phyloP scores from a whole-genome alignment of 2,329 filamentous ascomycete genomes.

The Aspergillus alliaceus region DNA sequence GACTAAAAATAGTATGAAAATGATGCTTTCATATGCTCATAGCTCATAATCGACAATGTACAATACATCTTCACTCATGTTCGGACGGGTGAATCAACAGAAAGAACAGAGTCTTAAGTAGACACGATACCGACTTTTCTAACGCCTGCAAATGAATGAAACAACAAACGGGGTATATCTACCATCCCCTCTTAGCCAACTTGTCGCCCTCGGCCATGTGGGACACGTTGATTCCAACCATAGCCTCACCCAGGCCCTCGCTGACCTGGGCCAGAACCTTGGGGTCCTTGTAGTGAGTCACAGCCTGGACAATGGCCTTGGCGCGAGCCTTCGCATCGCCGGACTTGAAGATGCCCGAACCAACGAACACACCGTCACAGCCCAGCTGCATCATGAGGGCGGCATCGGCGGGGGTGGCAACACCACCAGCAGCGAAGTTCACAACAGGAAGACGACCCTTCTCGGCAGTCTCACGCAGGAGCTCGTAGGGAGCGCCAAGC shows the following conservation, averaged over 20 bases:
- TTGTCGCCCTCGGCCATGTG: slow-evolving; percentile 77
- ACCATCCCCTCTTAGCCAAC: slow-evolving; percentile 85
- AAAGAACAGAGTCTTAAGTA: slow-evolving; percentile 10
- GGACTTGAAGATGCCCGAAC: slow-evolving; percentile 95
- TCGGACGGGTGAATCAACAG: slow-evolving; percentile 3
- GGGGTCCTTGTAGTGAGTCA: slow-evolving; percentile 84
- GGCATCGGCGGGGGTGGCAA: slow-evolving; percentile 97
- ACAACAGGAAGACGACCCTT: slow-evolving; percentile 88
- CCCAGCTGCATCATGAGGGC: slow-evolving; percentile 99
- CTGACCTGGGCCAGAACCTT: slow-evolving; percentile 84
- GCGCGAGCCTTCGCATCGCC: slow-evolving; percentile 88
- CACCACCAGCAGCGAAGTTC: slow-evolving; percentile 96
- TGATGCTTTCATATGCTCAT: slow-evolving; percentile 12
- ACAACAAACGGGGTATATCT: slow-evolving; percentile 25
- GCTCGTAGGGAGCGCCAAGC: slow-evolving; percentile 71
- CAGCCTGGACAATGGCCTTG: slow-evolving; percentile 90
- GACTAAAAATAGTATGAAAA: not conserved
- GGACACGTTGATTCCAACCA: slow-evolving; percentile 90
- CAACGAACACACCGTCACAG: slow-evolving; percentile 97
- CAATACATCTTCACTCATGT: not conserved
- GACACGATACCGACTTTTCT: slow-evolving; percentile 16
- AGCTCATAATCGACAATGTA: slow-evolving; percentile 14
- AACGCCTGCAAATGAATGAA: slow-evolving; percentile 7
- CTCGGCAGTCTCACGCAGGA: slow-evolving; percentile 84
- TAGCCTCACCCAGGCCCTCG: slow-evolving; percentile 89